Percentiles rank a stretch among this genome's conserved stretches.
Evolutionary conservation across 164 flowering plant species (phyloP).

Genomic region (Hamamelis virginiana): DNA sequence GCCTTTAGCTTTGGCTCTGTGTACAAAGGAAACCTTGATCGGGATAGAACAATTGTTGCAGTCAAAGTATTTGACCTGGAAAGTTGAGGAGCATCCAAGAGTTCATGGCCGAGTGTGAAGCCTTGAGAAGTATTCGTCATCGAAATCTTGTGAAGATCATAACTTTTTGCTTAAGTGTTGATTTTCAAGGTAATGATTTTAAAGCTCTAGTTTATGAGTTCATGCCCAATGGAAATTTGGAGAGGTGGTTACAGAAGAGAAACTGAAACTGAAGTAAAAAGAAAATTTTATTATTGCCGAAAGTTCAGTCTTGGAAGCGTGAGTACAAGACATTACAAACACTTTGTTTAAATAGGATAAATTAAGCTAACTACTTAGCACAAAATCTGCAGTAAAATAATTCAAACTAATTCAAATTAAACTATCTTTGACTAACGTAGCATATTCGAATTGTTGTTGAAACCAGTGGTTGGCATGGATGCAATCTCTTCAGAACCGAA

Average conservation of each 20-base stretch:
- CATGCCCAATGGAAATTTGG: constrained; percentile 7
- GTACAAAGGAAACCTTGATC: constrained; percentile 23
- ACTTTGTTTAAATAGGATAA: no score
- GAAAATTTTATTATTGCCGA: no score
- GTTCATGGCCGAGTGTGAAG: constrained; percentile 28
- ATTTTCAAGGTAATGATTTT: not conserved
- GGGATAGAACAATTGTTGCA: constrained; percentile 9
- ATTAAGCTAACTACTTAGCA: no score
- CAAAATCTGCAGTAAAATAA: no score
- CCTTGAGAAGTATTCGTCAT: constrained; percentile 22
- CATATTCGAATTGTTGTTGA: no score
- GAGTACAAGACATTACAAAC: no score
- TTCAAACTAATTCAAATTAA: no score
- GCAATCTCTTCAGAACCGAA: no score
- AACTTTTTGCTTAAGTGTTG: not conserved
- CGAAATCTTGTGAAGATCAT: constrained; percentile 19
- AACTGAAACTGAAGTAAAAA: no score
- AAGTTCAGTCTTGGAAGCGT: no score
- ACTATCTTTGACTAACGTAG: no score
- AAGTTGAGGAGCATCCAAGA: constrained; percentile 23
- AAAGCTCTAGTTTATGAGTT: constrained; percentile 4
- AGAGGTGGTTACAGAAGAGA: constrained; percentile 4
- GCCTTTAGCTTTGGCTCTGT: constrained; percentile 24
- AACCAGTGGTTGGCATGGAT: no score
- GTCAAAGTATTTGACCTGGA: constrained; percentile 29